Evolutionary conservation across 768 basidiomycete species (phyloP).

Genomic region (Boletus rubropictus): DNA sequence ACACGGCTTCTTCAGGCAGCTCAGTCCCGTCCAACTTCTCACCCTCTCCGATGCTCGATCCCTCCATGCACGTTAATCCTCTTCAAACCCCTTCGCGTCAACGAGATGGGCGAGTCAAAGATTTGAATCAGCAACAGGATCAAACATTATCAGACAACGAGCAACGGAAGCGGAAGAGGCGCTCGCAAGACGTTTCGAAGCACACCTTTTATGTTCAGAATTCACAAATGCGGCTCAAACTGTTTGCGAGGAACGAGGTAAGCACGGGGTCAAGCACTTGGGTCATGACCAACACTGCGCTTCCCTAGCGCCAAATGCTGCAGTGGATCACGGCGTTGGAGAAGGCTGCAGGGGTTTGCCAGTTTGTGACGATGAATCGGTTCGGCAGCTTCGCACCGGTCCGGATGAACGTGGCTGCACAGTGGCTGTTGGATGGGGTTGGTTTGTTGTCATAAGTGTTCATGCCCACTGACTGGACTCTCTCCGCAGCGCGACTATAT

Average conservation of each 20-base stretch:
- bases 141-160: conserved; percentile 28
- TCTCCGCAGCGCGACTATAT: conserved; percentile 85
- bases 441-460: conserved; percentile 26
- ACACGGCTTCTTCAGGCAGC: conserved; percentile 29
- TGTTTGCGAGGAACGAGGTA: conserved; percentile 85
- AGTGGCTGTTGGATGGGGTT: conserved; percentile 98
- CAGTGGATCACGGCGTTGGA: conserved; percentile 95
- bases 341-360: conserved; percentile 66
- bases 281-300: conserved; percentile 2
- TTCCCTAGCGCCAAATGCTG: conserved; percentile 78
- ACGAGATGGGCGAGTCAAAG: conserved; percentile 10
- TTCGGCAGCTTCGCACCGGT: conserved; percentile 95
- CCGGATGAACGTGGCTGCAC: conserved; percentile 86
- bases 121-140: conserved; percentile 18
- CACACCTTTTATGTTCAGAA: conserved; percentile 95
- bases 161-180: conserved; percentile 43
- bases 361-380: conserved; percentile 75
- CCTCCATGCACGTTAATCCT: conserved; percentile 70
- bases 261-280: background rate
- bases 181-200: conserved; percentile 64
- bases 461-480: conserved; percentile 2
- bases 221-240: conserved; percentile 81
- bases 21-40: conserved; percentile 36
- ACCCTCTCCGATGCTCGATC: conserved; percentile 65
- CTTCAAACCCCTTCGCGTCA: conserved; percentile 27